Percentiles rank a stretch among this genome's conserved stretches.
Conservation (phyloP, 371 early-diverging fungal species). For the Fennellomyces sp. region DNA sequence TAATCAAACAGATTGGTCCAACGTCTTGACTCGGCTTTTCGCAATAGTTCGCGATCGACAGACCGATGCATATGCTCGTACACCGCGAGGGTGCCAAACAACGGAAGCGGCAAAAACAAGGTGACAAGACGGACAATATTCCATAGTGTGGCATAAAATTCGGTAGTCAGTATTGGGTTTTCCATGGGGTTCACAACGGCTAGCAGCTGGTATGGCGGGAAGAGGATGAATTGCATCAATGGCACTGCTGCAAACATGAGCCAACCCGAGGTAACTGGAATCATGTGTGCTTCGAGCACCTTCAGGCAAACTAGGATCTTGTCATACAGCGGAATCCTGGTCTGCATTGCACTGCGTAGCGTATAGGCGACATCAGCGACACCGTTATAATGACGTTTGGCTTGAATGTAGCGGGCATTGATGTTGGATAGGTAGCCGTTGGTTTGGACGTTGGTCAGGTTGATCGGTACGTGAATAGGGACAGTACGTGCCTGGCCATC, state of each 20-base stretch:
- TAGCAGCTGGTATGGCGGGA: slow-evolving; percentile 37
- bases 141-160: slow-evolving; percentile 45
- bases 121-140: slow-evolving; percentile 42
- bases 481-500: slow-evolving; percentile 66
- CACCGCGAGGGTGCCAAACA: slow-evolving; percentile 45
- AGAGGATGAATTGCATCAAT: slow-evolving; percentile 51
- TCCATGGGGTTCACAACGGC: slow-evolving; percentile 31
- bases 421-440: slow-evolving; percentile 57
- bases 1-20: slow-evolving; percentile 49
- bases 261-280: slow-evolving; percentile 59
- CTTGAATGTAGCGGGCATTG: slow-evolving; percentile 70
- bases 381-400: slow-evolving; percentile 70
- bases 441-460: slow-evolving; percentile 75
- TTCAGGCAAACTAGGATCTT: slow-evolving; percentile 46
- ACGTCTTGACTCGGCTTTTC: slow-evolving; percentile 34
- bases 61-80: slow-evolving; percentile 52
- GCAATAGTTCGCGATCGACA: slow-evolving; percentile 46
- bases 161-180: slow-evolving; percentile 44
- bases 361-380: slow-evolving; percentile 64
- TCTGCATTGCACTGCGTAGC: slow-evolving; percentile 24
- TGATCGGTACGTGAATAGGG: slow-evolving; percentile 77
- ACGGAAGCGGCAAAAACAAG: slow-evolving; percentile 45
- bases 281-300: slow-evolving; percentile 58
- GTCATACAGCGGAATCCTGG: slow-evolving; percentile 9
- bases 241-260: slow-evolving; percentile 63